phyloP scores from a whole-genome alignment of 352 stramenopile genomes.

The Blastocystis sp. region DNA sequence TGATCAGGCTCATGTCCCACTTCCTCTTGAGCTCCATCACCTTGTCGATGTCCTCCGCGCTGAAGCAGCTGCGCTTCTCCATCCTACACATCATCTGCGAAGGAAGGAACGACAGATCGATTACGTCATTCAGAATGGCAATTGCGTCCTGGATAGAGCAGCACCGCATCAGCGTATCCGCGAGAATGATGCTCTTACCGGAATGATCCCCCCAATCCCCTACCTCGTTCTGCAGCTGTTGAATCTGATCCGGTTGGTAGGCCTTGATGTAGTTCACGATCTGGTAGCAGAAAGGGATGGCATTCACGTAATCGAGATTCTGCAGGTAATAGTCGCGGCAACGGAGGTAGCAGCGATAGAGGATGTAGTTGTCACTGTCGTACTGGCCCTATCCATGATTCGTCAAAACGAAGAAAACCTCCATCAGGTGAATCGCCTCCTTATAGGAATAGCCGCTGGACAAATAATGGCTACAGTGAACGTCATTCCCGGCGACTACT shows the following conservation, averaged over 20 bases:
- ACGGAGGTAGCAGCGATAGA: neutral
- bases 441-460: neutral
- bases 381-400: neutral
- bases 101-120: neutral
- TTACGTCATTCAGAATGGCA: neutral
- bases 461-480: neutral
- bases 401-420: neutral
- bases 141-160: neutral
- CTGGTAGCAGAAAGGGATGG: neutral
- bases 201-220: neutral
- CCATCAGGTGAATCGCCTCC: neutral
- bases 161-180: neutral
- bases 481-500: neutral
- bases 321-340: conserved; percentile 16
- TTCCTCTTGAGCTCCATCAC: conserved; percentile 22
- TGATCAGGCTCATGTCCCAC: conserved; percentile 20
- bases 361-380: conserved; percentile 19
- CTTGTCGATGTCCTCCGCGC: neutral
- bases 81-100: neutral
- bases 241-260: conserved; percentile 22
- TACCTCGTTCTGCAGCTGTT: conserved; percentile 21
- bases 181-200: neutral
- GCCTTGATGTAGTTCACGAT: conserved; percentile 4
- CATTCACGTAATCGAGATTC: neutral
- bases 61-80: conserved; percentile 12